These are phyloP conservation scores for Plasmopara muralis DNA, from an alignment of 352 stramenopile genomes.

Conservation along the genomic window DNA sequence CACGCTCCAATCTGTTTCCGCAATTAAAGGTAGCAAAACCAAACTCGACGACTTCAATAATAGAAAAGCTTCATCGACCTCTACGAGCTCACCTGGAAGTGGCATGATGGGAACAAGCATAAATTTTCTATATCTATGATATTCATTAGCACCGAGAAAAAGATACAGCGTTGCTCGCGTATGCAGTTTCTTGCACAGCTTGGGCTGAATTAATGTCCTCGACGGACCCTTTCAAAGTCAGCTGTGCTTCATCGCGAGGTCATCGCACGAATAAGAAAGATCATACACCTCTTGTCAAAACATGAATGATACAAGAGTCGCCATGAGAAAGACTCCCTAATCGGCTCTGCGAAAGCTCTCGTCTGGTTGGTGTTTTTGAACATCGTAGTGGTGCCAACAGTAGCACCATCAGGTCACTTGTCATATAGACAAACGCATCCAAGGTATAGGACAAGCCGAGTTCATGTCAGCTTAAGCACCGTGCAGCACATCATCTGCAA, in stretches of 20 bases:
- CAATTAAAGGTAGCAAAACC: slow-evolving; percentile 14
- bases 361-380: too few species aligned
- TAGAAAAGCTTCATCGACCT: neutral
- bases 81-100: slow-evolving; percentile 9
- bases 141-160: slow-evolving; percentile 32
- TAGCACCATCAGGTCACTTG: too few species aligned
- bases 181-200: slow-evolving; percentile 4
- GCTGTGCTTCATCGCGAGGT: slow-evolving; percentile 4
- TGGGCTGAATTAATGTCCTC: slow-evolving; percentile 4
- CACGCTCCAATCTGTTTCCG: too few species aligned
- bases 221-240: neutral
- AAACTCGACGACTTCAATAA: neutral
- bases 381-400: too few species aligned
- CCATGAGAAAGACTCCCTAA: slow-evolving; percentile 26
- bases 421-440: too few species aligned
- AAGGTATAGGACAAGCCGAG: too few species aligned
- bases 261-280: slow-evolving; percentile 6
- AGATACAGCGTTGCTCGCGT: slow-evolving; percentile 14
- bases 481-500: too few species aligned
- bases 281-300: slow-evolving; percentile 19
- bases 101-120: neutral
- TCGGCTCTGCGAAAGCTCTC: slow-evolving; percentile 12
- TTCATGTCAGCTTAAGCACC: too few species aligned
- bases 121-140: slow-evolving; percentile 23
- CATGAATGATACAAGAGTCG: slow-evolving; percentile 23